Evolutionary conservation across 306 rosid species (phyloP), one percentile per base, ranked within the genome.

Genomic region (Vicia villosa): DNA sequence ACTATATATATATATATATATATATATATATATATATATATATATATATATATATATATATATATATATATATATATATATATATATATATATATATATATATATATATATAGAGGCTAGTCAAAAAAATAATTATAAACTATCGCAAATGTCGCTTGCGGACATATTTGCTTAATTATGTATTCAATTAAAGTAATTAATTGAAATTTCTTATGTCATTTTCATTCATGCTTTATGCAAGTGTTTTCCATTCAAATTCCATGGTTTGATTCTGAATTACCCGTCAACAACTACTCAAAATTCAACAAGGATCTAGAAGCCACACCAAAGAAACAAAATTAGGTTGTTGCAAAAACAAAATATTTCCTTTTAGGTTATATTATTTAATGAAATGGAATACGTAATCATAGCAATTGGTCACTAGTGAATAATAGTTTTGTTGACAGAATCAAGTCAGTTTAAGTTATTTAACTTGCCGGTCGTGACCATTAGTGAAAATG

Each of bases 331-430:
- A n/a, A 46, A 46, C 52, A 47, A 47, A 49, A 16, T 10, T 49
- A 16, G 20, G 55, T 16, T 49, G 55, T 16, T 49, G 11, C 55
- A 49, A 17, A 50, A 50, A 50, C 3, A 46, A 15, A n/a, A 15
- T 46, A 46, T 46, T 46, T 3, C 50, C 50, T 6, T 6, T 16
- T 49, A 15, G 37, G 51, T 20, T 13, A 57, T 28, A 66, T 20
- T 56, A 12, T 49, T 24, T 76, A 36, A 24, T 75, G 47, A 50
- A 17, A 67, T 75, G 13, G 21, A 65, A 77, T 45, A 45, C 26
- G 55, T 45, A 64, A 55, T 42, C 60, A 32, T 12, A 46, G 36
- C 30, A 62, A 40, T 10, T 51, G 65, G 59, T 50, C 56, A 24
- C n/a, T 41, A 56, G n/a, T n/a, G 21, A 57, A 67, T 19, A 15